Conservation (phyloP, 257 asterid species). For the Penstemon davidsonii region DNA sequence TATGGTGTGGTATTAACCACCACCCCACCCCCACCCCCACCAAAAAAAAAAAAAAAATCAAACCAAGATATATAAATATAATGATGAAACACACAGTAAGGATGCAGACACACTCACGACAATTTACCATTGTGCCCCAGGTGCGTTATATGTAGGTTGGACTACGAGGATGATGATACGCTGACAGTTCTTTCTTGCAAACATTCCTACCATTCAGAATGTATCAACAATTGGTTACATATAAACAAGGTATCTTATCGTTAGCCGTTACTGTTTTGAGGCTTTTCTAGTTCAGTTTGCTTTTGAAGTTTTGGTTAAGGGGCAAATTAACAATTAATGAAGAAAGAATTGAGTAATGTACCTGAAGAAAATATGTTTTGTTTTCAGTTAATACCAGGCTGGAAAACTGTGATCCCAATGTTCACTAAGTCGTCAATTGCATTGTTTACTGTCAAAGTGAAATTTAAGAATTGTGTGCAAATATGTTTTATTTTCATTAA, state of each 20-base stretch:
- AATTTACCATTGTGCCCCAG: constrained; percentile 41
- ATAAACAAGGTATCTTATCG: constrained; percentile 74
- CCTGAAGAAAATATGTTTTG: not conserved
- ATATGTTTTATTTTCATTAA: not conserved
- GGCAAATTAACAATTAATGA: not conserved
- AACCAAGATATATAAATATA: too few relatives aligned
- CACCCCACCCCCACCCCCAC: not conserved
- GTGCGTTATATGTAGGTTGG: constrained; percentile 92
- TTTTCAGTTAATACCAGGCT: not conserved
- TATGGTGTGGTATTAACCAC: not conserved
- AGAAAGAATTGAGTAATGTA: not conserved
- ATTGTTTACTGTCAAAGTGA: not conserved
- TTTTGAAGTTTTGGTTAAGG: constrained; percentile 5
- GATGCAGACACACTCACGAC: constrained; percentile 12
- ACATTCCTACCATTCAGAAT: constrained; percentile 81
- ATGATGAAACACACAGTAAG: not conserved
- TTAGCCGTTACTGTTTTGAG: not conserved
- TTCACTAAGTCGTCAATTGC: not conserved
- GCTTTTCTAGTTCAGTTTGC: constrained; percentile 4
- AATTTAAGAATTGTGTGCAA: not conserved
- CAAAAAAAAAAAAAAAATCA: not conserved
- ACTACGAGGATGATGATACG: constrained; percentile 79
- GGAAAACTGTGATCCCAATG: not conserved
- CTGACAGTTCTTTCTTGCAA: constrained; percentile 85
- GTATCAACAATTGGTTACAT: constrained; percentile 77